Evolutionary conservation across 2,329 filamentous ascomycete species (phyloP).

Genomic region (Aspergillus glaucus): DNA sequence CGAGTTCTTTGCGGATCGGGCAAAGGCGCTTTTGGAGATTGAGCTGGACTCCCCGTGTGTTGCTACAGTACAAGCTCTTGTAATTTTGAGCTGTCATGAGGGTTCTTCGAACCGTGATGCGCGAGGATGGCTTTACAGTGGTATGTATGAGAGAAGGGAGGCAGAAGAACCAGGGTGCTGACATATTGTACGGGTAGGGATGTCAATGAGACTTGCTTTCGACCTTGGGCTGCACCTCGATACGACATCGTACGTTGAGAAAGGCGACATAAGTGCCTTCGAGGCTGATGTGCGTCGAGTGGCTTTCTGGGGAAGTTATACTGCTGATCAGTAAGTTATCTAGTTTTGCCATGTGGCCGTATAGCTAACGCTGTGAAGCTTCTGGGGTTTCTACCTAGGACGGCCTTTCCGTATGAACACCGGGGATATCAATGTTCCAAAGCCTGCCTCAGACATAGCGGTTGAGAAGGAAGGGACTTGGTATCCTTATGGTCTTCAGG

Average conservation of each 20-base stretch:
- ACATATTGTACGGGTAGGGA: constrained; percentile 22
- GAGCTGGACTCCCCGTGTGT: constrained; percentile 44
- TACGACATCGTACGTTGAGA: constrained; percentile 34
- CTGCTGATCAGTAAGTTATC: constrained; percentile 32
- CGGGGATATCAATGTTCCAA: constrained; percentile 36
- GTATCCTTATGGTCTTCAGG: constrained; percentile 25
- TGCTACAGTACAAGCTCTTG: constrained; percentile 44
- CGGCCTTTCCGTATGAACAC: constrained; percentile 38
- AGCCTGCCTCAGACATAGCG: constrained; percentile 25
- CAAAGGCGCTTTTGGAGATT: constrained; percentile 42
- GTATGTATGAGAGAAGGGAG: constrained; percentile 18
- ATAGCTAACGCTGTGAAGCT: constrained; percentile 15
- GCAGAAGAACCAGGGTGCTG: neutral
- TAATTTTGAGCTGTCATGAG: constrained; percentile 42
- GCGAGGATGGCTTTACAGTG: constrained; percentile 44
- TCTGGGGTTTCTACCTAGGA: constrained; percentile 40
- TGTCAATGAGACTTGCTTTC: constrained; percentile 42
- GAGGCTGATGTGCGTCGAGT: constrained; percentile 37
- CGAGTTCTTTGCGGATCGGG: constrained; percentile 36
- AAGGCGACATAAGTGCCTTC: constrained; percentile 31
- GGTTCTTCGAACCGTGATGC: constrained; percentile 40
- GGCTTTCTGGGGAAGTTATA: constrained; percentile 41
- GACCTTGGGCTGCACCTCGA: constrained; percentile 41
- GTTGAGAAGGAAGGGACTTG: constrained; percentile 24
- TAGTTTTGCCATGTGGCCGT: too few relatives aligned